Conservation (phyloP, 176 grass and related monocot genomes). For the Triticum dicoccoides region DNA sequence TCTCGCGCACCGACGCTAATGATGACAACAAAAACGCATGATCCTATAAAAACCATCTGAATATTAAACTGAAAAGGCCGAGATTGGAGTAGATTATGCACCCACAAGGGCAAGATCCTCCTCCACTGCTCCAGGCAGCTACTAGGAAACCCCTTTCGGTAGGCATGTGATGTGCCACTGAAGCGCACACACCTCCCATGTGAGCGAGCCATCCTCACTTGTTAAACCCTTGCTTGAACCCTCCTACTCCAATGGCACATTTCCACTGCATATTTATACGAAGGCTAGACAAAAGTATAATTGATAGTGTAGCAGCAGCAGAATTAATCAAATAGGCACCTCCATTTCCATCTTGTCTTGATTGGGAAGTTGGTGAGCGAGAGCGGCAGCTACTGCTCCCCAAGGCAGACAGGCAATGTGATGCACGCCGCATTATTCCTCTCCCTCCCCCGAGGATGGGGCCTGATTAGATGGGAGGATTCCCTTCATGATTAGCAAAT, state of each 20-base stretch:
- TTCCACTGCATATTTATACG: slow-evolving; percentile 9
- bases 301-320: neutral
- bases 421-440: slow-evolving; percentile 50
- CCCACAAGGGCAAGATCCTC: slow-evolving; percentile 37
- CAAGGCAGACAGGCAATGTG: slow-evolving; percentile 50
- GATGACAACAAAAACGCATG: neutral
- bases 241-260: slow-evolving; percentile 28
- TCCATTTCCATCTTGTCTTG: slow-evolving; percentile 47
- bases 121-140: slow-evolving; percentile 27
- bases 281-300: neutral
- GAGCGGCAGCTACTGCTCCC: slow-evolving; percentile 41
- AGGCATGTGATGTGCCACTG: slow-evolving; percentile 36
- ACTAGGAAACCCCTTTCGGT: slow-evolving; percentile 32
- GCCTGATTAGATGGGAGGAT: slow-evolving; percentile 35
- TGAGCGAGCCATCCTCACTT: slow-evolving; percentile 38
- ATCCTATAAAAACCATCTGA: neutral
- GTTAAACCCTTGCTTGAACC: slow-evolving; percentile 51
- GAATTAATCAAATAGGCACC: slow-evolving; percentile 34
- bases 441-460: slow-evolving; percentile 21
- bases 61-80: slow-evolving; percentile 23
- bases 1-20: neutral
- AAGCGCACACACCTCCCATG: slow-evolving; percentile 56
- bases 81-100: slow-evolving; percentile 34
- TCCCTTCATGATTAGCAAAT: slow-evolving; percentile 54
- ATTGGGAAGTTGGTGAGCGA: slow-evolving; percentile 44